Conservation (phyloP, 345 rosid genomes). For the Euphorbia pulcherrima region DNA sequence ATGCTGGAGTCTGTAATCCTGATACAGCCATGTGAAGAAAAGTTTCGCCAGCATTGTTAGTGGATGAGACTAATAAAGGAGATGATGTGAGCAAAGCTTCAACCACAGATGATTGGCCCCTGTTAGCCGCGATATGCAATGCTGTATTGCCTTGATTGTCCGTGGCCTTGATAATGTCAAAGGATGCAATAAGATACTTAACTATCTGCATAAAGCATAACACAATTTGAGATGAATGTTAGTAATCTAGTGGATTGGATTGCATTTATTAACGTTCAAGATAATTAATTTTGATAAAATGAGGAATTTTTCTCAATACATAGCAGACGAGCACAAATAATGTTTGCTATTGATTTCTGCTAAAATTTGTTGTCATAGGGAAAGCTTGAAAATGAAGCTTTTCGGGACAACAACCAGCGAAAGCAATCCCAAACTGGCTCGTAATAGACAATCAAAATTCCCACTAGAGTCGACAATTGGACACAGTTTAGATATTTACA, state of each 20-base stretch:
- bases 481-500: neutral
- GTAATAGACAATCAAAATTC: neutral
- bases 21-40: conserved; percentile 74
- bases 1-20: conserved; percentile 71
- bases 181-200: conserved; percentile 49
- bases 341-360: too few relatives aligned
- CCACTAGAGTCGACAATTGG: neutral
- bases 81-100: conserved; percentile 51
- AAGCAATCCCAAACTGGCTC: neutral
- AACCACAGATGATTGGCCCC: conserved; percentile 63
- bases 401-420: too few relatives aligned
- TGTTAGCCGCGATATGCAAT: conserved; percentile 63
- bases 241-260: neutral
- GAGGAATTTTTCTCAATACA: neutral
- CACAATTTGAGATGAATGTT: neutral
- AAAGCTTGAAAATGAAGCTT: too few relatives aligned
- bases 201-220: conserved; percentile 46
- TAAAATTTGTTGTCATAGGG: too few relatives aligned
- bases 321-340: neutral
- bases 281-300: neutral
- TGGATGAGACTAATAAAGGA: conserved; percentile 45
- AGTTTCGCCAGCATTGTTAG: conserved; percentile 67
- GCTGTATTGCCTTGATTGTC: conserved; percentile 75
- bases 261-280: neutral
- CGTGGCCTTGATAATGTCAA: conserved; percentile 37